Percentiles rank a stretch among this genome's conserved stretches.
These are phyloP conservation scores for Talaromyces adpressus DNA, from an alignment of 495 filamentous ascomycete genomes.

Conservation along the genomic window DNA sequence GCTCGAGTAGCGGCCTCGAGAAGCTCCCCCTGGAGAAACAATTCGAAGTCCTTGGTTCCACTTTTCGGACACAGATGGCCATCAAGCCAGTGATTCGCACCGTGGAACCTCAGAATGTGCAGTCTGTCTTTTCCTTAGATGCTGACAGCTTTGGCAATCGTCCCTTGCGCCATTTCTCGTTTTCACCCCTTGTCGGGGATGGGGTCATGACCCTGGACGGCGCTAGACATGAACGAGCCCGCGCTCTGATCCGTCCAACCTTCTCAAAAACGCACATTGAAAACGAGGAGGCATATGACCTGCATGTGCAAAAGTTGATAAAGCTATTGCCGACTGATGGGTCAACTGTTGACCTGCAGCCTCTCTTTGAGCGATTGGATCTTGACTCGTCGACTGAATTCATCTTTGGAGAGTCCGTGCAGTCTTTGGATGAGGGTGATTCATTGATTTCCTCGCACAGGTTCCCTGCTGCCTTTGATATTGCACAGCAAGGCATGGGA, in stretches of 20 bases:
- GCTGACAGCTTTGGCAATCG: slow-evolving; percentile 57
- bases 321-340: slow-evolving; percentile 40
- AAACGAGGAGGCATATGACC: slow-evolving; percentile 52
- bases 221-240: slow-evolving; percentile 54
- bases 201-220: slow-evolving; percentile 71
- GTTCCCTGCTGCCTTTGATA: slow-evolving; percentile 22
- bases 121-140: slow-evolving; percentile 51
- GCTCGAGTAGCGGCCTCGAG: background rate
- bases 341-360: slow-evolving; percentile 31
- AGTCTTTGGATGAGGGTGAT: slow-evolving; percentile 9
- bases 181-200: slow-evolving; percentile 54
- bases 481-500: slow-evolving; percentile 28
- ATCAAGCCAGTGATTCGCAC: slow-evolving; percentile 32
- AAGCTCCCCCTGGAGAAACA: slow-evolving; percentile 4
- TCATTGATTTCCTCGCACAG: background rate
- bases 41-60: slow-evolving; percentile 4
- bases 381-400: slow-evolving; percentile 54
- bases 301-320: slow-evolving; percentile 48
- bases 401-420: slow-evolving; percentile 37
- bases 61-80: slow-evolving; percentile 1
- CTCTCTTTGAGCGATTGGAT: slow-evolving; percentile 40
- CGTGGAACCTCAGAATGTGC: slow-evolving; percentile 56
- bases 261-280: slow-evolving; percentile 55
- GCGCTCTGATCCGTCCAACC: slow-evolving; percentile 56
- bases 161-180: slow-evolving; percentile 32